phyloP scores from a whole-genome alignment of 768 basidiomycete genomes.

The Russula ochroleuca region DNA sequence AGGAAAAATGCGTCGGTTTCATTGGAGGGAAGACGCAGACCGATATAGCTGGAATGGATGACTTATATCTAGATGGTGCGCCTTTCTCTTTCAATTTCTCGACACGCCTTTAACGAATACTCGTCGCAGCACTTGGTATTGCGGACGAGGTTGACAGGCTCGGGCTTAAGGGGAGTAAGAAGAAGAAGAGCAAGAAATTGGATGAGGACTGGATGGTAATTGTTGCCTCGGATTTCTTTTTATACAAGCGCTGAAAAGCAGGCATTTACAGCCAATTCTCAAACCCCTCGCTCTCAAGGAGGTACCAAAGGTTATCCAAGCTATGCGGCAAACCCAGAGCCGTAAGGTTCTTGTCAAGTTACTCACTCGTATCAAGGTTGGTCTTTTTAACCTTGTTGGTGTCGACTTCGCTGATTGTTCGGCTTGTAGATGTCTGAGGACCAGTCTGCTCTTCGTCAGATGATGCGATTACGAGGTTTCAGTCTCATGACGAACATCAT shows the following conservation, averaged over 20 bases:
- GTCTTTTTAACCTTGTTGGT: background rate
- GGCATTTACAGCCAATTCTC: conserved; percentile 56
- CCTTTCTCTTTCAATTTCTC: conserved; percentile 1
- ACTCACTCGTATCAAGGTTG: conserved; percentile 78
- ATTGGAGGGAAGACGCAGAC: conserved; percentile 99
- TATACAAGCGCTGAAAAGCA: conserved; percentile 7
- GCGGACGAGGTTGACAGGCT: conserved; percentile 81
- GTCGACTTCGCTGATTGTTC: background rate
- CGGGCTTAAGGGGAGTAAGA: conserved; percentile 82
- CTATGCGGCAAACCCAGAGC: conserved; percentile 82
- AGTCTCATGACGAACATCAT: conserved; percentile 87
- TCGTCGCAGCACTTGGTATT: conserved; percentile 76
- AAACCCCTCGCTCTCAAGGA: conserved; percentile 74
- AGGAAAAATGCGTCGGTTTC: conserved; percentile 89
- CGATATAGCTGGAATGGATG: conserved; percentile 90
- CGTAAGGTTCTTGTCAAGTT: conserved; percentile 79
- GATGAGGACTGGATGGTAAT: conserved; percentile 89
- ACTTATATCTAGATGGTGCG: conserved; percentile 86
- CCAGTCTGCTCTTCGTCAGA: conserved; percentile 65
- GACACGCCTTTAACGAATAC: conserved; percentile 5
- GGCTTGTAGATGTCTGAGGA: conserved; percentile 75
- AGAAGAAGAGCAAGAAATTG: conserved; percentile 86
- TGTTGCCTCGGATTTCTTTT: background rate
- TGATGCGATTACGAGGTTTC: conserved; percentile 91
- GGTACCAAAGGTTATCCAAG: conserved; percentile 87